Conservation (phyloP, 75 land plant species). For the Picea sitchensis region DNA sequence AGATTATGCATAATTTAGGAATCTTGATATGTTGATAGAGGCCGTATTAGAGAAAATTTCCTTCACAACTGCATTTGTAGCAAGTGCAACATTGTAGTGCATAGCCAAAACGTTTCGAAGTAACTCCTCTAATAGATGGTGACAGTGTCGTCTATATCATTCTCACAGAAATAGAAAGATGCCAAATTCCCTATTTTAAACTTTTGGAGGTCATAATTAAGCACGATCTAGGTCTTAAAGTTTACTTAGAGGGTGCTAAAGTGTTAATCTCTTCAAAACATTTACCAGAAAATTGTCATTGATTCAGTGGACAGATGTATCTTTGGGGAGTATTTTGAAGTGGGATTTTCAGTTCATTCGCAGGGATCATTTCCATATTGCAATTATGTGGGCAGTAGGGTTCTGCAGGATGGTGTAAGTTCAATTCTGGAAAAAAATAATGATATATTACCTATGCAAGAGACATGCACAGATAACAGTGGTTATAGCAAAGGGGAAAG, state of each 20-base stretch:
- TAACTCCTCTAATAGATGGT: too few species aligned
- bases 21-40: constrained; percentile 98
- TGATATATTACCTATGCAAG: neutral
- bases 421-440: neutral
- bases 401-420: neutral
- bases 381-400: neutral
- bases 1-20: constrained; percentile 73
- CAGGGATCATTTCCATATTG: neutral
- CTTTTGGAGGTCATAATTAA: too few species aligned
- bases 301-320: constrained; percentile 23
- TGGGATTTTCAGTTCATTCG: neutral
- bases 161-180: too few species aligned
- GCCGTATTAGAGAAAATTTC: constrained; percentile 3
- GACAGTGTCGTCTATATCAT: too few species aligned
- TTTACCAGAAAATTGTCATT: too few species aligned
- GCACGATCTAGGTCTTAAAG: too few species aligned
- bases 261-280: too few species aligned
- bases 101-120: too few species aligned
- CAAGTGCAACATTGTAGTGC: too few species aligned
- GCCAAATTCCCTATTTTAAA: too few species aligned
- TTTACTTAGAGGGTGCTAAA: too few species aligned
- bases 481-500: constrained; percentile 17
- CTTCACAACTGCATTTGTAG: too few species aligned
- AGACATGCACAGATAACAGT: neutral
- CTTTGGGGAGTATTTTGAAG: constrained; percentile 38